phyloP scores from a whole-genome alignment of 139 green algal species.

The Auxenochlorella pyrenoidosa region DNA sequence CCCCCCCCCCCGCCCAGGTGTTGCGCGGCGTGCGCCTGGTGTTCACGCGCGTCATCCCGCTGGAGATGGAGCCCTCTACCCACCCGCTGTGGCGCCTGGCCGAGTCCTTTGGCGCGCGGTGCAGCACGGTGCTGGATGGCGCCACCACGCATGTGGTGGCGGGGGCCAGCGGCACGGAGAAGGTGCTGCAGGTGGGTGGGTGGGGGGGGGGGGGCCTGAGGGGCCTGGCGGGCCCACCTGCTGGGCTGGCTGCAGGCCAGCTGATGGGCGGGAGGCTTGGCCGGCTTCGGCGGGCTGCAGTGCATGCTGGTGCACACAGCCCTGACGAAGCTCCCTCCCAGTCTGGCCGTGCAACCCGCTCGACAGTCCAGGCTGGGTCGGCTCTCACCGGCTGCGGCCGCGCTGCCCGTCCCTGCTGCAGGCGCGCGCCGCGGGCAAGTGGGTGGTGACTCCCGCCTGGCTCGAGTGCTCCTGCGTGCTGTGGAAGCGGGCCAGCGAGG shows the following conservation, averaged over 20 bases:
- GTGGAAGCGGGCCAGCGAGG: slow-evolving; percentile 68
- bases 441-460: slow-evolving; percentile 55
- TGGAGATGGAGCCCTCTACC: slow-evolving; percentile 46
- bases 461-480: slow-evolving; percentile 70
- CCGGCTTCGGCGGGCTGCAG: no score
- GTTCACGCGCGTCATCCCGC: slow-evolving; percentile 73
- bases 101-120: slow-evolving; percentile 65
- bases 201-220: no score
- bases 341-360: no score
- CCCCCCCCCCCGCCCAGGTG: background rate
- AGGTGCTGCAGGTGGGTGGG: slow-evolving; percentile 29
- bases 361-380: no score
- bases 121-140: slow-evolving; percentile 3
- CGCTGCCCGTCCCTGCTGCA: background rate
- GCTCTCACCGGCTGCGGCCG: background rate
- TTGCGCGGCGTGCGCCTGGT: slow-evolving; percentile 66
- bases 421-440: slow-evolving; percentile 24
- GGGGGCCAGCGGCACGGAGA: slow-evolving; percentile 64
- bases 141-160: slow-evolving; percentile 72
- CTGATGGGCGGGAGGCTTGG: no score
- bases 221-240: no score
- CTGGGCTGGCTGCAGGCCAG: background rate
- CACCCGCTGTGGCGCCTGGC: slow-evolving; percentile 73
- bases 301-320: no score
- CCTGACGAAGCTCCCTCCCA: no score